A percentile compares a stretch with the other conserved stretches of the same genome.
Evolutionary conservation across 768 basidiomycete species (phyloP).

Genomic region (Suillus occidentalis): DNA sequence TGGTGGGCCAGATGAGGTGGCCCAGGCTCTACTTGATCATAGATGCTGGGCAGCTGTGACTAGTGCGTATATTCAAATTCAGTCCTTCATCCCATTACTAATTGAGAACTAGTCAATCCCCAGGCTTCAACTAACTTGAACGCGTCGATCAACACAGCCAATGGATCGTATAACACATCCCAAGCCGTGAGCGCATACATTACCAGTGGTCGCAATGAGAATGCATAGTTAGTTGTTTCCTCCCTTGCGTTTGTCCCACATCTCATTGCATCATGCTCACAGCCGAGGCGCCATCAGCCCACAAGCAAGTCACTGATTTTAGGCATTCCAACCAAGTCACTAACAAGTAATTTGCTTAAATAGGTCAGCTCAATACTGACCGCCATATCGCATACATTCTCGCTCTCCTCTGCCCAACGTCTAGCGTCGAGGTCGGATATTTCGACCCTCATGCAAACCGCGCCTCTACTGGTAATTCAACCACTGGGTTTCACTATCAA

Average conservation of each 20-base stretch:
- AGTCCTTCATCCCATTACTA: background rate
- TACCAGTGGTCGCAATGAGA: slow-evolving; percentile 55
- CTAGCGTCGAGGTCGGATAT: slow-evolving; percentile 30
- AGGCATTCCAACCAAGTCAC: background rate
- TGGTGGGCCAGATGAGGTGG: slow-evolving; percentile 43
- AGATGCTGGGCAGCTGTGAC: slow-evolving; percentile 54
- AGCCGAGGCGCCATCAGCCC: slow-evolving; percentile 21
- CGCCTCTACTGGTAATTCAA: slow-evolving; percentile 49
- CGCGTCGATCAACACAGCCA: slow-evolving; percentile 36
- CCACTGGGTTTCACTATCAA: slow-evolving; percentile 49
- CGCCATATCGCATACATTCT: slow-evolving; percentile 37
- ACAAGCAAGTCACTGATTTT: slow-evolving; percentile 12
- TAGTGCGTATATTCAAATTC: slow-evolving; percentile 37
- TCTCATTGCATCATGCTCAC: background rate
- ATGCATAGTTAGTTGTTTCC: slow-evolving; percentile 47
- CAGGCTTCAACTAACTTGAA: slow-evolving; percentile 39
- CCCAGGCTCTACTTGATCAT: slow-evolving; percentile 47
- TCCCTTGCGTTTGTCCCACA: background rate
- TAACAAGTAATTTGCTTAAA: background rate
- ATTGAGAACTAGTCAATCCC: slow-evolving; percentile 36
- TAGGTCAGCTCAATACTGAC: slow-evolving; percentile 36
- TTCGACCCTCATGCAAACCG: slow-evolving; percentile 39
- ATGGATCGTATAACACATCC: slow-evolving; percentile 48
- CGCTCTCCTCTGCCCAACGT: slow-evolving; percentile 31
- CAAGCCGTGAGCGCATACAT: slow-evolving; percentile 49